Evolutionary conservation across 169 alveolate genomes (phyloP).

Genomic region (Ichthyophthirius multifiliis): DNA sequence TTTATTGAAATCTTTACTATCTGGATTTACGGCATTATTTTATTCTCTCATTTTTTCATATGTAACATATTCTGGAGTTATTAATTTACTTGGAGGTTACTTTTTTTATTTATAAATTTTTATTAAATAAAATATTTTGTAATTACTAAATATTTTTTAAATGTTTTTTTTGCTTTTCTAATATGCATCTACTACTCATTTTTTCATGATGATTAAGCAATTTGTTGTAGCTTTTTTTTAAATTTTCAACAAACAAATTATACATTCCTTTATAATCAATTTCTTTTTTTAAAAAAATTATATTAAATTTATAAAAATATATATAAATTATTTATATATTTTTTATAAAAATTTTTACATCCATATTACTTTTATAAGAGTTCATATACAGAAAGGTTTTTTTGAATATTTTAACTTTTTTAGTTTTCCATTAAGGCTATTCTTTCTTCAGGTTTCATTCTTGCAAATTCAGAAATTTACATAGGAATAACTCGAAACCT

Average conservation of each 20-base stretch:
- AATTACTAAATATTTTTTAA: slow-evolving; percentile 31
- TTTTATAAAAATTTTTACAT: neutral
- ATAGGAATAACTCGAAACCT: slow-evolving; percentile 33
- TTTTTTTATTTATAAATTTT: neutral
- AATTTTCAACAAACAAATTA: slow-evolving; percentile 17
- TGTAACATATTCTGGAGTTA: slow-evolving; percentile 46
- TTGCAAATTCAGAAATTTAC: slow-evolving; percentile 30
- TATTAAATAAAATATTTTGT: neutral
- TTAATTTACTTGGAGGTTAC: slow-evolving; percentile 38
- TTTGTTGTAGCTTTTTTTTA: slow-evolving; percentile 22
- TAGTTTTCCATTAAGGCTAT: slow-evolving; percentile 4
- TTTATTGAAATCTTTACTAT: slow-evolving; percentile 25
- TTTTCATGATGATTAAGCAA: slow-evolving; percentile 25
- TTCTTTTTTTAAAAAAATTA: neutral
- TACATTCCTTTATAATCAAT: slow-evolving; percentile 40
- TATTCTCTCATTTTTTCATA: slow-evolving; percentile 16
- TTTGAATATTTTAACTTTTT: neutral
- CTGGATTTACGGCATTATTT: neutral
- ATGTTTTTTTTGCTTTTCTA: slow-evolving; percentile 35
- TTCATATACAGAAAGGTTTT: slow-evolving; percentile 30
- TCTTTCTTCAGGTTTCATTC: slow-evolving; percentile 32
- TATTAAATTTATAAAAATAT: neutral
- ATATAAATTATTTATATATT: neutral
- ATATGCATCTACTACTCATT: slow-evolving; percentile 31
- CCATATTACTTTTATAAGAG: slow-evolving; percentile 16